Conservation (phyloP, 306 rosid species). For the Sesbania bispinosa region DNA sequence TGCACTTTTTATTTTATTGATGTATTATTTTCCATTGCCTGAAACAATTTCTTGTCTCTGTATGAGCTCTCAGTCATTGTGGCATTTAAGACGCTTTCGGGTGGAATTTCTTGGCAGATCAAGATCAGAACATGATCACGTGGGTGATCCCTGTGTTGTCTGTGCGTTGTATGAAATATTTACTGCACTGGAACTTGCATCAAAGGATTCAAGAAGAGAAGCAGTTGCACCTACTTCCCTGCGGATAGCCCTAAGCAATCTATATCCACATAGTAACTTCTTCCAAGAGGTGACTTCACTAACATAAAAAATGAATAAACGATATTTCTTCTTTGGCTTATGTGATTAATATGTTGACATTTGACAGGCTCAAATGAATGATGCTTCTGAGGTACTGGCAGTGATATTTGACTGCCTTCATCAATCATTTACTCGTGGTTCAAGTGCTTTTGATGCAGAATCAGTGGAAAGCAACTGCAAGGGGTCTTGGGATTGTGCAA, state of each 20-base stretch:
- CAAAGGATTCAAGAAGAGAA: conserved; percentile 62
- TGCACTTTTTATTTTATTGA: not conserved
- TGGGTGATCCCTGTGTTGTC: conserved; percentile 90
- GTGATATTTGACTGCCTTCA: conserved; percentile 95
- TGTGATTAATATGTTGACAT: conserved; percentile 33
- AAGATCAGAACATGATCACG: conserved; percentile 73
- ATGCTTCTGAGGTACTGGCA: conserved; percentile 93
- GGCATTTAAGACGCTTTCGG: conserved; percentile 82
- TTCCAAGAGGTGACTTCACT: conserved; percentile 79
- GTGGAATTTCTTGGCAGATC: conserved; percentile 81
- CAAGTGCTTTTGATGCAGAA: conserved; percentile 56
- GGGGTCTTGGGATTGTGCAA: conserved; percentile 88
- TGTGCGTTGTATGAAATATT: conserved; percentile 88
- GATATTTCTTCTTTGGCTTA: conserved; percentile 14
- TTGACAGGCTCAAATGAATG: conserved; percentile 96
- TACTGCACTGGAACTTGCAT: conserved; percentile 61
- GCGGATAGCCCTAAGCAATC: conserved; percentile 90
- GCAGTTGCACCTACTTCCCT: conserved; percentile 91
- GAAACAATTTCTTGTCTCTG: conserved; percentile 17
- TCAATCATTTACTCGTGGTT: conserved; percentile 60
- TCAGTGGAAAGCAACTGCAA: conserved; percentile 59
- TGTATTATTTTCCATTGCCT: conserved; percentile 25
- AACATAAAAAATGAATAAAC: conserved; percentile 6
- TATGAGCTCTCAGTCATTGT: conserved; percentile 71
- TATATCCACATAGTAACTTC: conserved; percentile 80